Conservation (phyloP, 2,329 filamentous ascomycete species). For the Pyrenophora graminea region DNA sequence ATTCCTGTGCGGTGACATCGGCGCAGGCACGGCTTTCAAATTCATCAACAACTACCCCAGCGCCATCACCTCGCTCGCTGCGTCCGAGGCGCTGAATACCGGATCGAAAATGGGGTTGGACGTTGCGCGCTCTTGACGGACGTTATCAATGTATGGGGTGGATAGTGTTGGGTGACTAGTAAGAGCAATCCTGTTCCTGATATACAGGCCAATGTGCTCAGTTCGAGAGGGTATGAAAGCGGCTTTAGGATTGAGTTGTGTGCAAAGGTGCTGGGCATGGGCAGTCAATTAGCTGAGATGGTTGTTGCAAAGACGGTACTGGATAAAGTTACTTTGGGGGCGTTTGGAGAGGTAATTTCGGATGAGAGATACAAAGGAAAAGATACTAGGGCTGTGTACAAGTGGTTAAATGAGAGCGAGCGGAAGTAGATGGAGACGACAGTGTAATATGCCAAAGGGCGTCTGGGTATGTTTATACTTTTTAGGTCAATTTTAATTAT, state of each 20-base stretch:
- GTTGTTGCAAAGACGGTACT: conserved; percentile 40
- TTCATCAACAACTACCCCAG: conserved; percentile 95
- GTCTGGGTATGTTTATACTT: too few relatives aligned
- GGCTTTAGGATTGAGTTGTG: conserved; percentile 46
- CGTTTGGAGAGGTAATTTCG: conserved; percentile 34
- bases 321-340: conserved; percentile 37
- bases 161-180: conserved; percentile 89
- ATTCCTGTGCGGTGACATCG: conserved; percentile 80
- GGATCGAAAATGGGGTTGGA: conserved; percentile 64
- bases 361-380: conserved; percentile 39
- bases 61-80: conserved; percentile 83
- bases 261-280: conserved; percentile 43
- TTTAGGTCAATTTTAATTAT: too few relatives aligned
- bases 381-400: conserved; percentile 41
- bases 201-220: conserved; percentile 44
- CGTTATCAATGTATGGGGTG: conserved; percentile 88
- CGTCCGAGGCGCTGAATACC: conserved; percentile 66
- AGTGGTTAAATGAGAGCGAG: conserved; percentile 41
- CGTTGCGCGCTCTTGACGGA: conserved; percentile 68
- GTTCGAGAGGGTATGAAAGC: conserved; percentile 45
- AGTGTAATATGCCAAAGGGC: too few relatives aligned
- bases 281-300: conserved; percentile 40
- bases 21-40: conserved; percentile 84
- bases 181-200: conserved; percentile 85
- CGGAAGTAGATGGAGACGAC: conserved; percentile 10